These are phyloP conservation scores for Miscanthus sacchariflorus DNA, from an alignment of 202 grass and related monocot species.

Conservation along the genomic window DNA sequence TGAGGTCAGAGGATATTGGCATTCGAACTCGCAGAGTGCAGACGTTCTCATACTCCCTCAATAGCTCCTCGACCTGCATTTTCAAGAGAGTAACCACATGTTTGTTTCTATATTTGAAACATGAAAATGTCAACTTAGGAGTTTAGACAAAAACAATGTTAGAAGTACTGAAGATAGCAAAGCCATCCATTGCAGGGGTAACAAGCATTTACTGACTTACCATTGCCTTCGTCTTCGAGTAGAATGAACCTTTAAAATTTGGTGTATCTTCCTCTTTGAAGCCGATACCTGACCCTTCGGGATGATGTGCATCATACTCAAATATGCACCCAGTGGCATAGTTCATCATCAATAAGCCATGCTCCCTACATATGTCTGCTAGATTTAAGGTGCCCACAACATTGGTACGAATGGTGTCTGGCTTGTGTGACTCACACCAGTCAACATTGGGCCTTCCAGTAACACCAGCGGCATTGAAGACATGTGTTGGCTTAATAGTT, in stretches of 20 bases:
- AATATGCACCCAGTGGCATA: constrained; percentile 91
- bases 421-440: constrained; percentile 86
- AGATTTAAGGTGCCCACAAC: constrained; percentile 78
- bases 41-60: constrained; percentile 82
- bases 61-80: constrained; percentile 80
- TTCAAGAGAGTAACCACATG: constrained; percentile 9
- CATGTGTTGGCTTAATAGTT: constrained; percentile 80
- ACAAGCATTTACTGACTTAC: constrained; percentile 56
- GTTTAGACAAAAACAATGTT: not conserved
- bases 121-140: constrained; percentile 16
- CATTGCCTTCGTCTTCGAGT: constrained; percentile 90
- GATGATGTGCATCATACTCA: constrained; percentile 72
- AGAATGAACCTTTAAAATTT: constrained; percentile 82
- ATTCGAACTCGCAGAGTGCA: constrained; percentile 76
- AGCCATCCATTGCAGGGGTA: constrained; percentile 16
- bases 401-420: constrained; percentile 79
- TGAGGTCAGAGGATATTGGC: constrained; percentile 83
- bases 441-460: constrained; percentile 88
- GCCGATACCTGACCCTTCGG: constrained; percentile 75
- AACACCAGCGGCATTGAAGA: constrained; percentile 84
- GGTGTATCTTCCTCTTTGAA: constrained; percentile 83
- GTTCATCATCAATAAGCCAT: constrained; percentile 77
- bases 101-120: constrained; percentile 14
- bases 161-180: not conserved
- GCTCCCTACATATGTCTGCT: constrained; percentile 73